phyloP scores from a whole-genome alignment of 345 rosid genomes.

The Brassica nigra region DNA sequence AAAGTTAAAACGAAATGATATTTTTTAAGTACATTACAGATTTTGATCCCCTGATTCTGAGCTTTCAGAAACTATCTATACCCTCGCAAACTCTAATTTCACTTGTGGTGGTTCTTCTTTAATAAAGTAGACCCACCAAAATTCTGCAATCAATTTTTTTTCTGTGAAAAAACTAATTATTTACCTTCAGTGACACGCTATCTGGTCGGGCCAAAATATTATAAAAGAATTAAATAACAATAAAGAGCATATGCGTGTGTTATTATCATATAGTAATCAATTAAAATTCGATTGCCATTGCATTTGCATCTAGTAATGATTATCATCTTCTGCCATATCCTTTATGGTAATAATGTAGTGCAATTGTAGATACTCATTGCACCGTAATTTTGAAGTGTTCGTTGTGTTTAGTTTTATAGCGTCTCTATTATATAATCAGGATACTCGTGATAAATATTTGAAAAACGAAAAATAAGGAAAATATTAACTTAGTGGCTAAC shows the following conservation, averaged over 20 bases:
- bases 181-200: constrained; percentile 38
- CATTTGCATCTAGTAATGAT: constrained; percentile 16
- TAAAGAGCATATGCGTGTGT: constrained; percentile 13
- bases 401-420: constrained; percentile 11
- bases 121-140: constrained; percentile 33
- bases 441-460: not conserved
- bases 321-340: constrained; percentile 28
- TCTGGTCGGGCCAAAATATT: constrained; percentile 28
- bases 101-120: constrained; percentile 13
- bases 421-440: not conserved
- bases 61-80: not conserved
- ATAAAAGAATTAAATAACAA: constrained; percentile 21
- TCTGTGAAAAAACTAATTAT: constrained; percentile 17
- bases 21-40: not conserved
- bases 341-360: not conserved
- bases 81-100: not conserved
- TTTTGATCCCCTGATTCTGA: not conserved
- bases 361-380: constrained; percentile 28
- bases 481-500: not conserved
- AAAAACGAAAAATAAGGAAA: not conserved
- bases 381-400: constrained; percentile 32
- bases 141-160: not conserved
- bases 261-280: constrained; percentile 30
- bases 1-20: not conserved
- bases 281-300: constrained; percentile 20